Conservation (phyloP, 129 eudicot genomes). For the Centella asiatica region DNA sequence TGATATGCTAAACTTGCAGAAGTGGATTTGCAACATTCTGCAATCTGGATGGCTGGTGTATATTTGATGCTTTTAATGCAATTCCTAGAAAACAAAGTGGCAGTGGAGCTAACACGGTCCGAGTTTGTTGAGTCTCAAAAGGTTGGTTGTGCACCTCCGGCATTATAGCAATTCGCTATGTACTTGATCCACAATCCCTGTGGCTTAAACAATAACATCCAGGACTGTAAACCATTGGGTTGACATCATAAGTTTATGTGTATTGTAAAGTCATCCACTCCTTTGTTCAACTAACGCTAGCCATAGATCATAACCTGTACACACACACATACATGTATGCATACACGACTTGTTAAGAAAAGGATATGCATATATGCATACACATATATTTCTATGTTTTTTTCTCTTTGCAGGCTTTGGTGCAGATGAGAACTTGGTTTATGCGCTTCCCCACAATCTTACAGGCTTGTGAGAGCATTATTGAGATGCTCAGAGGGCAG, state of each 20-base stretch:
- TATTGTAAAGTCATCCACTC: not conserved
- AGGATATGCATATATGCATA: constrained; percentile 1
- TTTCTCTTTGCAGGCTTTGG: constrained; percentile 53
- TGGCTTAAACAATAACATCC: not conserved
- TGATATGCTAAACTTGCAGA: constrained; percentile 39
- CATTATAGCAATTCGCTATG: not conserved
- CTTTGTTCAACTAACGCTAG: too few species aligned
- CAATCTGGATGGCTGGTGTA: constrained; percentile 96
- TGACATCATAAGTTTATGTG: not conserved
- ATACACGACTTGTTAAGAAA: not conserved
- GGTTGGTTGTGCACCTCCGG: constrained; percentile 40
- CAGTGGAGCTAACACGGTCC: constrained; percentile 85
- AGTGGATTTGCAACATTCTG: constrained; percentile 85
- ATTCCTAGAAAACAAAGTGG: constrained; percentile 91
- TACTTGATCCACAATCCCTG: not conserved
- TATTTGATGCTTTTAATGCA: constrained; percentile 92
- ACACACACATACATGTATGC: too few species aligned
- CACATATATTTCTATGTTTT: not conserved
- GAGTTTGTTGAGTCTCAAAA: constrained; percentile 94
- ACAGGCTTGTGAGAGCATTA: constrained; percentile 78
- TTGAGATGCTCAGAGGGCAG: constrained; percentile 95
- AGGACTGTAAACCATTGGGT: not conserved
- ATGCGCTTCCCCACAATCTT: constrained; percentile 84
- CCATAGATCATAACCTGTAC: too few species aligned
- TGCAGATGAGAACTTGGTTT: constrained; percentile 78